Base-by-base conservation (phyloP, 225 moss, liverwort and hornwort species). In the Sphagnum tenellum region DNA sequence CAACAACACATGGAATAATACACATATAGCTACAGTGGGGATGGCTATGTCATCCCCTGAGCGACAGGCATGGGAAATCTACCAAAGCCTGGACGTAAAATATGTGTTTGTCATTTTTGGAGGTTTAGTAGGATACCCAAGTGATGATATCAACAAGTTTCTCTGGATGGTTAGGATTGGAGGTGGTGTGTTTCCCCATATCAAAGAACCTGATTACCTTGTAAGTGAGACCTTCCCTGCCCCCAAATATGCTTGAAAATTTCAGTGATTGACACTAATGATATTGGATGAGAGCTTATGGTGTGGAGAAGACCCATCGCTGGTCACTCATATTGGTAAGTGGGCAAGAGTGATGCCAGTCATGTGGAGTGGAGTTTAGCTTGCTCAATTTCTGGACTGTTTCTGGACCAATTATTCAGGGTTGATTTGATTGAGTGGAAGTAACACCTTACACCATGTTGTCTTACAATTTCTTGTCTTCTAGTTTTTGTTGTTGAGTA, bases 11-110 rank as follows among this genome's bases (percentile, higher is more conserved):
- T 98, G 98, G 98, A 98, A 98, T 49, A 98, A 98, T 64, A 98
- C 98, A 61, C 98, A 98, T 57, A 98, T 98, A 54, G 98, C 98
- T 50, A 98, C 98, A 14, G 93, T 98, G 67, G 98, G 98, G 74
- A 98, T 89, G 93, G 98, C 98, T 46, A 98, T 98, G 98, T 98
- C 98, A 46, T 98, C 98, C 68, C 93, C 98, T 64, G 98, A 98
- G 68, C 83, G 83, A 72, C 89, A 89, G 63, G 98, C 98, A 13
- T 98, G 98, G 98, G 98, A 98, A 56, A 98, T 98, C 59, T 98
- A 98, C 72, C 82, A 86, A 74, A 69, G 68, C 60, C 79, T 98
- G 75, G 98, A 98, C 71, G 93, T 98, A 50, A 98, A 90, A 78
- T 98, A 98, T 62, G 98, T 98, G 4, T 91, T 98, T 74, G 98